Evolutionary conservation across 495 filamentous ascomycete species (phyloP).

Genomic region (Hypoxylon rickii): DNA sequence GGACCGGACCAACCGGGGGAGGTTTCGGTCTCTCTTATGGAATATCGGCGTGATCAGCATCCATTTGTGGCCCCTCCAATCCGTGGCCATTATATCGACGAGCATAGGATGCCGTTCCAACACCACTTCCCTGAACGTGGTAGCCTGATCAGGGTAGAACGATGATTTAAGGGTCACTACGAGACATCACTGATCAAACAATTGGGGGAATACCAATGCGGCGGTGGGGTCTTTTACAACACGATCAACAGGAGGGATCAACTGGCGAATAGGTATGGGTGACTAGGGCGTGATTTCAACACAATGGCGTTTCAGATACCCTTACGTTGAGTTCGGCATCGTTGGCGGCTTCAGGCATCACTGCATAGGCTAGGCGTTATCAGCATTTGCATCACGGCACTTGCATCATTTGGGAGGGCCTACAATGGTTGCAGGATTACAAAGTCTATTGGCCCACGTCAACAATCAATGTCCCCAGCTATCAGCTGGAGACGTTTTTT

Average conservation of each 20-base stretch:
- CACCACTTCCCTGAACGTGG: constrained; percentile 17
- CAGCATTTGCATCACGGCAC: constrained; percentile 16
- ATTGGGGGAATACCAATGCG: no score
- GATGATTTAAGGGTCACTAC: no score
- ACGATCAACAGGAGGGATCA: no score
- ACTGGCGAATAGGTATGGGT: neutral
- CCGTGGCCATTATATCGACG: constrained; percentile 22
- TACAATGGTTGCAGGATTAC: no score
- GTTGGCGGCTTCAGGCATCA: neutral
- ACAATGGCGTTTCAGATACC: constrained; percentile 27
- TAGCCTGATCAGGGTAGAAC: constrained; percentile 22
- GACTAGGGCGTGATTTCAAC: constrained; percentile 4
- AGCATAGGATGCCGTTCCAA: constrained; percentile 6
- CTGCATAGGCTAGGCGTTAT: constrained; percentile 29
- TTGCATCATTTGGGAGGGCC: constrained; percentile 1
- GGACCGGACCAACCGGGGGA: neutral
- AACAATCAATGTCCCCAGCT: neutral
- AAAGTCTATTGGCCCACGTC: no score
- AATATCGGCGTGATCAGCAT: constrained; percentile 17
- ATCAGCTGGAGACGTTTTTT: neutral
- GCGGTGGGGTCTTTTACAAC: no score
- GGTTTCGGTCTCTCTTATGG: neutral
- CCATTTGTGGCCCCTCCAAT: constrained; percentile 17
- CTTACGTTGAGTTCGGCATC: constrained; percentile 6
- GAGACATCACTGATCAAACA: no score